Evolutionary conservation across 169 alveolate species (phyloP).

Genomic region (Plasmodium malariae): DNA sequence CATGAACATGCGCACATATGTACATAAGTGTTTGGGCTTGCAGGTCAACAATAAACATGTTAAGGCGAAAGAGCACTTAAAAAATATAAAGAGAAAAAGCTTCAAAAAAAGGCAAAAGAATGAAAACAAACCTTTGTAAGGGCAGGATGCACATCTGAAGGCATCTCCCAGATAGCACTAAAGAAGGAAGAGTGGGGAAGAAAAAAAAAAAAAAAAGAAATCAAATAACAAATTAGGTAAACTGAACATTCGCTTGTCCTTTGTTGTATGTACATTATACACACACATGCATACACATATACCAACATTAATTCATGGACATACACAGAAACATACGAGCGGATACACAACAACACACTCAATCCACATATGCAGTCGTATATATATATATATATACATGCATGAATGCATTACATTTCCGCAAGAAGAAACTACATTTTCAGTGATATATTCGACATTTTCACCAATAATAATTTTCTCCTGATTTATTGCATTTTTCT

Average conservation of each 20-base stretch:
- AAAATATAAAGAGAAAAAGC: background rate
- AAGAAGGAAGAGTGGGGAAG: background rate
- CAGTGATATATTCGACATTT: constrained; percentile 59
- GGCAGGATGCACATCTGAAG: constrained; percentile 74
- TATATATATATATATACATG: background rate
- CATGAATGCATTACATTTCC: constrained; percentile 62
- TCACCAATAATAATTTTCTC: constrained; percentile 33
- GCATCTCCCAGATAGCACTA: constrained; percentile 76
- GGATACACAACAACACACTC: too few species aligned
- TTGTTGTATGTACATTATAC: background rate
- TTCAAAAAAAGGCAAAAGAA: background rate
- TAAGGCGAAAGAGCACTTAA: too few species aligned
- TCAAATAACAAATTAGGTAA: background rate
- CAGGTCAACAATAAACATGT: too few species aligned
- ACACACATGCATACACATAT: background rate
- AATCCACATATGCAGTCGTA: background rate
- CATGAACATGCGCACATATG: background rate
- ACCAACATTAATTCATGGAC: background rate
- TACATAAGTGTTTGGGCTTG: background rate
- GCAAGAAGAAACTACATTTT: constrained; percentile 66
- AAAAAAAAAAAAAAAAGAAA: background rate
- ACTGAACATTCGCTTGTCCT: background rate
- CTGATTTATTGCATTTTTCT: constrained; percentile 17
- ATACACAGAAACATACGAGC: too few species aligned
- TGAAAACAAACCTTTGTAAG: constrained; percentile 73